Evolutionary conservation across 2,329 filamentous ascomycete species (phyloP).

Genomic region (Pyrenophora graminea): DNA sequence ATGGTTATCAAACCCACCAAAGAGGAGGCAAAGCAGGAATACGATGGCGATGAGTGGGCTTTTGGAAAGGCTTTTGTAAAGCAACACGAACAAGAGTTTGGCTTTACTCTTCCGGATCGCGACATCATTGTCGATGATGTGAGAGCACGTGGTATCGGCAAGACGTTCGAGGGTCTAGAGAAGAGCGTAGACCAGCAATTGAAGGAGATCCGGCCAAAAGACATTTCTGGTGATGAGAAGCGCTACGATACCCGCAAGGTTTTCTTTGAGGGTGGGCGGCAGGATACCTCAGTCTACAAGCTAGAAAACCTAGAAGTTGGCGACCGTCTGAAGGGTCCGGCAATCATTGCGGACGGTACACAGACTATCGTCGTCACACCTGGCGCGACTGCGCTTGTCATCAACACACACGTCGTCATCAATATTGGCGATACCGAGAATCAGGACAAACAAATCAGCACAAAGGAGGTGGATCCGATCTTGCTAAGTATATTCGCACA

Average conservation of each 20-base stretch:
- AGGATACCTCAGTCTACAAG: constrained; percentile 81
- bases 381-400: constrained; percentile 72
- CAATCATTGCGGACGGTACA: constrained; percentile 83
- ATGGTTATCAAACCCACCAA: constrained; percentile 80
- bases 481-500: constrained; percentile 79
- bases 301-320: constrained; percentile 74
- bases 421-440: constrained; percentile 68
- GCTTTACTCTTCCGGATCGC: constrained; percentile 81
- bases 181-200: constrained; percentile 86
- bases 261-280: constrained; percentile 81
- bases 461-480: constrained; percentile 71
- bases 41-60: constrained; percentile 71
- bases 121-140: constrained; percentile 92
- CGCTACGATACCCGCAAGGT: constrained; percentile 70
- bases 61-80: constrained; percentile 83
- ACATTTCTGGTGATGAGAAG: constrained; percentile 62
- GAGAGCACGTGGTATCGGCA: constrained; percentile 83
- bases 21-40: constrained; percentile 64
- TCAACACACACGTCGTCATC: constrained; percentile 87
- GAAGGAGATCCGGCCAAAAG: constrained; percentile 66
- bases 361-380: constrained; percentile 93
- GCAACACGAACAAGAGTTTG: constrained; percentile 91
- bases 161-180: constrained; percentile 78
- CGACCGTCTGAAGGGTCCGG: constrained; percentile 75
- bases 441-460: constrained; percentile 54